Base-by-base conservation (phyloP, 495 filamentous ascomycete species). In the Umbilicaria muhlenbergii region DNA sequence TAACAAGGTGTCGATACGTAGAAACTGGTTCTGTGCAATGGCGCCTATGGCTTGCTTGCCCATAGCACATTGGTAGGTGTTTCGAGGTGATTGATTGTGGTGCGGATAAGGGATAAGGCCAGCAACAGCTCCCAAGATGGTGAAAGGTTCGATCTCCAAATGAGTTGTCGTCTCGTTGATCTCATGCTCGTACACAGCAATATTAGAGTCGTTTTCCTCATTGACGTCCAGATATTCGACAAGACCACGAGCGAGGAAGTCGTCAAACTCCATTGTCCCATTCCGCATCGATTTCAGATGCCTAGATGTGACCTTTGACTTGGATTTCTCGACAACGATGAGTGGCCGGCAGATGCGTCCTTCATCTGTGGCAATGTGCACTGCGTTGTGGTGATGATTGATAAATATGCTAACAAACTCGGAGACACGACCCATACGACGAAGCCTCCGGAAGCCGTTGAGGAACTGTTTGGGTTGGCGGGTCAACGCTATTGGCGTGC, bases 61-160 rank as follows among this genome's bases (percentile, higher is more conserved):
- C 91, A 99, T 99, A 62, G 91, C 91, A 60, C 92, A 95, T 66
- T 98, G 91, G 56, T 99, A 99, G 7, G 91, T 99, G 58, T 99
- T 99, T 66, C 91, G 78, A 8, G 91, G 91, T 3, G 91, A 99
- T 61, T 99, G 91, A 60, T 99, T 99, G 68, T 99, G 91, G 63
- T 99, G 92, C 11, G 91, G 91, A 56, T 95, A 99, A 3, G 91
- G 91, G 53, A 99, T 96, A 16, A 99, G 68, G 34, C 91, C 89
- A 33, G 91, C 91, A 32, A 96, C 92, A 19, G 91, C 92, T n/a
- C 91, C 91, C 28, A 99, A 78, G 36, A 96, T 81, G 1, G 92
- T 96, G 59, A 95, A 96, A 1, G 91, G 91, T 58, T 96, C 92
- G 42, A 99, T 95, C 57, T 99, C 91, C 32, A 96, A 67, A 62